Evolutionary conservation across 139 green algal genomes (phyloP).

Genomic region (Chlorella sp.): DNA sequence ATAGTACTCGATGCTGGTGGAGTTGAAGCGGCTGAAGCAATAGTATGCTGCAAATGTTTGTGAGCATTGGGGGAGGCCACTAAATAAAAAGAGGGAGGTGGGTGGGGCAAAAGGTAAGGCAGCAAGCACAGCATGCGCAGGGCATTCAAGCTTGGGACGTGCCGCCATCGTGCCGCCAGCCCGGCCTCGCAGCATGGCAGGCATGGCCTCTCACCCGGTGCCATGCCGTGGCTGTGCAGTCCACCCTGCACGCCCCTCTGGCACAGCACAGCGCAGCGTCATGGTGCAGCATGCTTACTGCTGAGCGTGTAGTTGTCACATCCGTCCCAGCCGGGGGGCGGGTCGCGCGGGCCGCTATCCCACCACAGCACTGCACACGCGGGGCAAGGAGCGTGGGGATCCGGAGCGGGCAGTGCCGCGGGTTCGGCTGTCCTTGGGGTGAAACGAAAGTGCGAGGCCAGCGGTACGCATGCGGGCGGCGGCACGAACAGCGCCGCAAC

Average conservation of each 20-base stretch:
- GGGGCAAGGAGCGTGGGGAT: too few relatives aligned
- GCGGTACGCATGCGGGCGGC: too few relatives aligned
- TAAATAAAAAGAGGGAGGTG: neutral
- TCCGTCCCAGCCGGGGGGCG: neutral
- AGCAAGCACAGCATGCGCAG: neutral
- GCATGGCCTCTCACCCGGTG: too few relatives aligned
- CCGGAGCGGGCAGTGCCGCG: too few relatives aligned
- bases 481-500: neutral
- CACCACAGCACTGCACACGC: neutral
- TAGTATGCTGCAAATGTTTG: slow-evolving; percentile 6
- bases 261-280: neutral
- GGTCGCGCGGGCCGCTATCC: slow-evolving; percentile 9
- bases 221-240: neutral
- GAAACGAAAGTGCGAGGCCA: too few relatives aligned
- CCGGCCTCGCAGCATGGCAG: too few relatives aligned
- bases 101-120: neutral
- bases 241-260: neutral
- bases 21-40: slow-evolving; percentile 22
- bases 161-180: too few relatives aligned
- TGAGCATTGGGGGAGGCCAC: too few relatives aligned
- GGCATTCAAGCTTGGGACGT: neutral
- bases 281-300: neutral
- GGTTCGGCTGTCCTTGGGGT: too few relatives aligned
- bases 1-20: neutral
- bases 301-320: slow-evolving; percentile 19